phyloP scores from a whole-genome alignment of 2,329 filamentous ascomycete species.

The Epichloe coenophiala region DNA sequence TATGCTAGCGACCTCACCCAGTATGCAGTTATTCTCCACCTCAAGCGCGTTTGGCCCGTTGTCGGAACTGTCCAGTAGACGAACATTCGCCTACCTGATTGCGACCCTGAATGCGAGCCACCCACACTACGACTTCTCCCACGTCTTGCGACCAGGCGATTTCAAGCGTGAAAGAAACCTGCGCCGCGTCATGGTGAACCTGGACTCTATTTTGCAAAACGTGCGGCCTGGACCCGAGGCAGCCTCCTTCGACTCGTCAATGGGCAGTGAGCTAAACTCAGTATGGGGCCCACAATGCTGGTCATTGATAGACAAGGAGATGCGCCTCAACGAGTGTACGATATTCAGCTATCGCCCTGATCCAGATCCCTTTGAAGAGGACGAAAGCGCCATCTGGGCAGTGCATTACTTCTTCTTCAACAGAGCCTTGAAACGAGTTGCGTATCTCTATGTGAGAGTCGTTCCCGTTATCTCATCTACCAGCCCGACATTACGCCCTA shows the following conservation, averaged over 20 bases:
- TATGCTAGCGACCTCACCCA: slow-evolving; percentile 53
- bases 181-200: slow-evolving; percentile 67
- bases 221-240: slow-evolving; percentile 53
- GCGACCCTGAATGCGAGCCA: slow-evolving; percentile 94
- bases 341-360: slow-evolving; percentile 83
- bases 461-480: slow-evolving; percentile 60
- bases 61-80: slow-evolving; percentile 73
- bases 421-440: slow-evolving; percentile 78
- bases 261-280: slow-evolving; percentile 36
- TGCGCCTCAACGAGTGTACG: slow-evolving; percentile 78
- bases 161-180: slow-evolving; percentile 77
- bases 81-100: slow-evolving; percentile 91
- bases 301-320: slow-evolving; percentile 85
- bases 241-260: slow-evolving; percentile 27
- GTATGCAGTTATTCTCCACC: slow-evolving; percentile 49
- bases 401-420: slow-evolving; percentile 98
- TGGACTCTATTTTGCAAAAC: slow-evolving; percentile 80
- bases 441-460: slow-evolving; percentile 86
- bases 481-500: slow-evolving; percentile 35
- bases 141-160: slow-evolving; percentile 76
- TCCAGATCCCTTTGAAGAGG: slow-evolving; percentile 81
- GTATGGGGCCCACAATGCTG: slow-evolving; percentile 86
- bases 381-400: slow-evolving; percentile 89
- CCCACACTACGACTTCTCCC: slow-evolving; percentile 84
- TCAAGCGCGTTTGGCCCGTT: slow-evolving; percentile 87